Evolutionary conservation across 1,284 basidiomycete species (phyloP).

Genomic region (Boletus semigastroideus): DNA sequence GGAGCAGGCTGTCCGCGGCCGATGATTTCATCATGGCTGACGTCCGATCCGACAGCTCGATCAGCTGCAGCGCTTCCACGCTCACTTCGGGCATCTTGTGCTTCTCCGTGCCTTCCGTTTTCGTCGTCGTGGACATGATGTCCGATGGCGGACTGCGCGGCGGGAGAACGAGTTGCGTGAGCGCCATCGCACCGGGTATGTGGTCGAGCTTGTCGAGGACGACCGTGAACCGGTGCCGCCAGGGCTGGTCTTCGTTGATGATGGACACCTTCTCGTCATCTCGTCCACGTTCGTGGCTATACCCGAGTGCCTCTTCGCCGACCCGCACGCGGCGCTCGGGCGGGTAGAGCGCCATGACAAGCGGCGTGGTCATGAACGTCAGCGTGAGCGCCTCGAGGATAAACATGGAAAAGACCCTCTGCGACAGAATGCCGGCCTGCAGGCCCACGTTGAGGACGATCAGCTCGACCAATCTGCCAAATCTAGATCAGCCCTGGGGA

Average conservation of each 20-base stretch:
- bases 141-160: background rate
- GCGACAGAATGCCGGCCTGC: slow-evolving; percentile 77
- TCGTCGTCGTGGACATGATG: slow-evolving; percentile 15
- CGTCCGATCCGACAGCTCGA: slow-evolving; percentile 89
- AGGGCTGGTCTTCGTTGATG: slow-evolving; percentile 19
- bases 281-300: slow-evolving; percentile 9
- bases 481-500: background rate
- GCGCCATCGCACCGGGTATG: slow-evolving; percentile 70
- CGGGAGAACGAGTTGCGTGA: slow-evolving; percentile 57
- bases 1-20: slow-evolving; percentile 67
- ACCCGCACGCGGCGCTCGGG: slow-evolving; percentile 47
- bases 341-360: slow-evolving; percentile 77
- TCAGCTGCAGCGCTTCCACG: slow-evolving; percentile 77
- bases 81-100: slow-evolving; percentile 8
- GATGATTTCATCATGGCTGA: slow-evolving; percentile 90
- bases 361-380: slow-evolving; percentile 87
- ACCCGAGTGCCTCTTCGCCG: background rate
- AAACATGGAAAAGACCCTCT: slow-evolving; percentile 83
- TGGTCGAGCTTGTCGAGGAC: slow-evolving; percentile 91
- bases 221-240: slow-evolving; percentile 61
- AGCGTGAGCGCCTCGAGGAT: slow-evolving; percentile 87
- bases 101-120: background rate
- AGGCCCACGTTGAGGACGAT: slow-evolving; percentile 96
- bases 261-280: slow-evolving; percentile 16
- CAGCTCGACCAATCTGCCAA: slow-evolving; percentile 74